Evolutionary conservation across 1,284 basidiomycete species (phyloP), one percentile per base, ranked within the genome.

Genomic region (Tilletia horrida): DNA sequence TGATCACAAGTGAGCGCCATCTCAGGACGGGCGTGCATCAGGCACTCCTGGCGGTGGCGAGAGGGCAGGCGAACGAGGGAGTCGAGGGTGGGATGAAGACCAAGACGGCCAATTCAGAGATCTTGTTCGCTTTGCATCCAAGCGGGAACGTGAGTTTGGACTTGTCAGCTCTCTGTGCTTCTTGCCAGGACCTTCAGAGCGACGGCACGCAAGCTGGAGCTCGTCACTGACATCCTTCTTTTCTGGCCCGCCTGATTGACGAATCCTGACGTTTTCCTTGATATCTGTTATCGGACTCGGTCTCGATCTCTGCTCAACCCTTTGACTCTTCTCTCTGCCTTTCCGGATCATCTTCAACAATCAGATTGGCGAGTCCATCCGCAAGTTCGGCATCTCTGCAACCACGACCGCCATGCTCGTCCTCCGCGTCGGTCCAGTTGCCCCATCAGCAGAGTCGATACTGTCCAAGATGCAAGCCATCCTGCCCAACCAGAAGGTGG

Each of bases 101-200:
- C 3, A 75, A 71, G 27, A 75, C 71, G 0, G 69, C 71, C 0
- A 71, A 73, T 59, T 75, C 73, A 1, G 73, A 75, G 50, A 35
- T 75, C 31, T 70, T 75, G 52, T 75, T 69, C 35, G 70, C 69
- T 67, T 62, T 73, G 3, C 73, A 70, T 31, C 71, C 70, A 3
- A 66, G 71, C 1, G 72, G 72, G 44, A 75, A 75, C 42, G 73
- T 71, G 47, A 66, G 72, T 68, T 31, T 18, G n/a, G 18, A 29
- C 43, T 52, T 55, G n/a, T 55, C n/a, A 27, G 1, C 11, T 13
- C 23, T 35, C 44, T 23, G 3, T 61, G 35, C 9, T 29, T 3
- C 35, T 25, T 59, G 31, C n/a, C 31, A n/a, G n/a, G n/a, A n/a
- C n/a, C n/a, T n/a, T n/a, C n/a, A n/a, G n/a, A n/a, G n/a, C n/a